Conservation (phyloP, 352 stramenopile species). For the Globisporangium uncinulatum region DNA sequence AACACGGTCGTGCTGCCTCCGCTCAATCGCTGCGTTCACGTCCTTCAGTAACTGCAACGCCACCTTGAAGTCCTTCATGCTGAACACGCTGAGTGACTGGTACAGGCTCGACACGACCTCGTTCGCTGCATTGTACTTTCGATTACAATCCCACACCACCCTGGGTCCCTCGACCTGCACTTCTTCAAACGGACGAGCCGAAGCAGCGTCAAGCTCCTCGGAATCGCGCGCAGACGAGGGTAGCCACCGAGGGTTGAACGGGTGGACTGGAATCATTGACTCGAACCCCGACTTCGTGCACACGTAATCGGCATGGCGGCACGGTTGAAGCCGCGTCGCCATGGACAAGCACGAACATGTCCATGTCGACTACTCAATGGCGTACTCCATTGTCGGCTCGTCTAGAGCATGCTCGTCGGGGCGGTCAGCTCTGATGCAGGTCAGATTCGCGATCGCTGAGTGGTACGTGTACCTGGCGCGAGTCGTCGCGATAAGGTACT, state of each 20-base stretch:
- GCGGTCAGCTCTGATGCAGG: conserved; percentile 4
- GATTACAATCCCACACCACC: too few relatives aligned
- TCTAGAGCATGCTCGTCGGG: conserved; percentile 8
- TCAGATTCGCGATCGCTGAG: conserved; percentile 6
- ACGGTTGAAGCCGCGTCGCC: conserved; percentile 12
- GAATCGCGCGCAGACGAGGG: not conserved
- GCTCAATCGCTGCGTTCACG: too few relatives aligned
- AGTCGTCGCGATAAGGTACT: conserved; percentile 11
- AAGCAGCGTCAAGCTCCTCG: too few relatives aligned
- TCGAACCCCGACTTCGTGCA: conserved; percentile 6
- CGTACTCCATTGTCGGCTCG: conserved; percentile 13
- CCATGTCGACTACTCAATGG: conserved; percentile 12
- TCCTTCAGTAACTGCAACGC: too few relatives aligned
- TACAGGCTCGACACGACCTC: too few relatives aligned
- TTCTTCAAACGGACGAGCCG: too few relatives aligned
- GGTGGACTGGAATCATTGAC: conserved; percentile 11
- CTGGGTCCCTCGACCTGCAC: too few relatives aligned
- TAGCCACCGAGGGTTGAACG: conserved; percentile 13
- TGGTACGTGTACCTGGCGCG: conserved; percentile 12
- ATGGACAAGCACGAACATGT: conserved; percentile 19
- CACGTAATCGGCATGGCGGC: conserved; percentile 14
- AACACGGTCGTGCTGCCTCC: too few relatives aligned
- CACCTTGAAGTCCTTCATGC: too few relatives aligned
- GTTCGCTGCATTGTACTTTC: too few relatives aligned
- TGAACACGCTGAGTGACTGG: too few relatives aligned